These are phyloP conservation scores for Quercus tomentella DNA, from an alignment of 331 rosid genomes.

Conservation along the genomic window DNA sequence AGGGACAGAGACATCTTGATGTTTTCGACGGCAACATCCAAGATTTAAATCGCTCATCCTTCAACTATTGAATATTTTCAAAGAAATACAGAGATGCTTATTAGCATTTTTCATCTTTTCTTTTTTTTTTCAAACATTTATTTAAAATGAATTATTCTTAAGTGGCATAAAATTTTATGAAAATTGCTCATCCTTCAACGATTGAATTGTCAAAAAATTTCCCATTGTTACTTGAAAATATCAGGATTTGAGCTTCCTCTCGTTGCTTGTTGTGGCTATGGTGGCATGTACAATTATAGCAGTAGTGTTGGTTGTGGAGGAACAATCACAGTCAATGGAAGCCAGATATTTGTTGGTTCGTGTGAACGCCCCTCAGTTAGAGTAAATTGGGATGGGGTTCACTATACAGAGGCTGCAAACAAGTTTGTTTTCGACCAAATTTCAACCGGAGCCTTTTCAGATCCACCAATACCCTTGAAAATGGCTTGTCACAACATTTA, in stretches of 20 bases:
- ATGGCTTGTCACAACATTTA: not conserved
- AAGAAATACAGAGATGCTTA: no score
- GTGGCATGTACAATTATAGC: constrained; percentile 41
- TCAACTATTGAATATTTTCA: no score
- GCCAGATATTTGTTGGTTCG: constrained; percentile 21
- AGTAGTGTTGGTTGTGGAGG: constrained; percentile 3
- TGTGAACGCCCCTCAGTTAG: not conserved
- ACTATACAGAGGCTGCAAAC: constrained; percentile 22
- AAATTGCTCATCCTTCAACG: no score
- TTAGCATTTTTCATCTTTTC: no score
- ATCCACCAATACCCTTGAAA: constrained; percentile 16
- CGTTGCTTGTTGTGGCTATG: constrained; percentile 51
- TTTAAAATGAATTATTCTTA: no score
- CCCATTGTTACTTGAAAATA: not conserved
- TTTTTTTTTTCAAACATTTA: no score
- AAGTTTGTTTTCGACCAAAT: constrained; percentile 15
- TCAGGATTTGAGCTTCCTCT: constrained; percentile 53
- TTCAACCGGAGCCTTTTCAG: constrained; percentile 20
- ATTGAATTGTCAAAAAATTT: no score
- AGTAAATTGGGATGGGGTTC: constrained; percentile 22
- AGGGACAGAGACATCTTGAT: no score
- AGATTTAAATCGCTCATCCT: no score
- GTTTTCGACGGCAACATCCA: no score
- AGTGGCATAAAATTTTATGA: no score
- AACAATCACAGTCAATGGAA: constrained; percentile 16